These are phyloP conservation scores for Lactifluus volemus DNA, from an alignment of 768 basidiomycete species.

Conservation along the genomic window DNA sequence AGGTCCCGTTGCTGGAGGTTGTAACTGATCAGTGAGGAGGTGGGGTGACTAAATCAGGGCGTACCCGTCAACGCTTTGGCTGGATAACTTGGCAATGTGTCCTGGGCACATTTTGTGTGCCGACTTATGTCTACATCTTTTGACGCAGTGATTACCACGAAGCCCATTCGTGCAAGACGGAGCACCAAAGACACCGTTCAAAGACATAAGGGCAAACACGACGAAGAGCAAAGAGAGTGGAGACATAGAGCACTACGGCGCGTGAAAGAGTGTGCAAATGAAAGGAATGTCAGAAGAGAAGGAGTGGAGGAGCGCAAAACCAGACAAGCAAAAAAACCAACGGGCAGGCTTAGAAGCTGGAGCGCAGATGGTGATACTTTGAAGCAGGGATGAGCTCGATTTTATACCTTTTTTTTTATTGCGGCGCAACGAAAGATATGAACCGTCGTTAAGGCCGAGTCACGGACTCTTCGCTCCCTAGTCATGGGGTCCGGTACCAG, in stretches of 20 bases:
- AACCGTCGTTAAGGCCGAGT: neutral
- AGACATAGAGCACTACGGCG: conserved; percentile 14
- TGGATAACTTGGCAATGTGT: no score
- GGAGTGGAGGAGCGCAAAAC: conserved; percentile 13
- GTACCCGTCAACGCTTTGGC: no score
- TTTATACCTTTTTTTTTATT: neutral
- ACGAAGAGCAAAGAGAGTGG: conserved; percentile 24
- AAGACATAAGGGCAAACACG: conserved; percentile 17
- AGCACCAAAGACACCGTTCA: conserved; percentile 7
- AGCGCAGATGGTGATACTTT: conserved; percentile 17
- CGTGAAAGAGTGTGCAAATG: conserved; percentile 17
- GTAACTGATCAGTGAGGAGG: no score
- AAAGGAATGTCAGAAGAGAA: conserved; percentile 18
- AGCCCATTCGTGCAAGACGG: neutral
- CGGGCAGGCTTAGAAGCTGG: conserved; percentile 12
- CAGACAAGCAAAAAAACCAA: conserved; percentile 22
- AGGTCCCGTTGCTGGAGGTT: no score
- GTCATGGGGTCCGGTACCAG: neutral
- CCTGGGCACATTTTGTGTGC: no score
- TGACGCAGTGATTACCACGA: conserved; percentile 1
- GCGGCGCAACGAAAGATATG: neutral
- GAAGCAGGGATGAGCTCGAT: neutral
- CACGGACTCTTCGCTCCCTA: no score
- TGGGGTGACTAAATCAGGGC: no score
- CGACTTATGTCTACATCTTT: conserved; percentile 14